Percentiles rank a stretch among this genome's conserved stretches.
phyloP scores from a whole-genome alignment of 352 stramenopile genomes.

The Phytopythium chamaehyphon region DNA sequence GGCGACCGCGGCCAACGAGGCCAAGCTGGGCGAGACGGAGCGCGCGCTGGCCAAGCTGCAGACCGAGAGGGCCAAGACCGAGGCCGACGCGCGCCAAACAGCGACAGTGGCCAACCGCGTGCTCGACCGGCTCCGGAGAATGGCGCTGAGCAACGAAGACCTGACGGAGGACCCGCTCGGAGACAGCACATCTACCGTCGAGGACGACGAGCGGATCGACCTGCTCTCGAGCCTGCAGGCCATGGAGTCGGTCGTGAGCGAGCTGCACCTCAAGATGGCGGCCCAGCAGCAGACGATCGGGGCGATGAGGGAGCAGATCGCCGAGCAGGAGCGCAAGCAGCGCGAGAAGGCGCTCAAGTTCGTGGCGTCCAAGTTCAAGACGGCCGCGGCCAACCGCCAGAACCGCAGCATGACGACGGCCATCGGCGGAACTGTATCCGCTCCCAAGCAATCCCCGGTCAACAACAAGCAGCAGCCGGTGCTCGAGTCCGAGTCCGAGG shows the following conservation, averaged over 20 bases:
- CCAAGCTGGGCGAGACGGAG: constrained; percentile 36
- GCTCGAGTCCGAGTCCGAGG: constrained; percentile 23
- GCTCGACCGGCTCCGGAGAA: constrained; percentile 27
- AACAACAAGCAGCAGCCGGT: constrained; percentile 6
- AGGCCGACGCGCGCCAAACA: constrained; percentile 10
- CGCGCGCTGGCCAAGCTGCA: constrained; percentile 24
- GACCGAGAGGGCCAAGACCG: constrained; percentile 19
- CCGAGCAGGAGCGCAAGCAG: constrained; percentile 24
- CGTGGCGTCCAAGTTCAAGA: constrained; percentile 10
- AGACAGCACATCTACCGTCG: constrained; percentile 5
- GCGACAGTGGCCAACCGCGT: constrained; percentile 19
- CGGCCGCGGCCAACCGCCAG: constrained; percentile 11
- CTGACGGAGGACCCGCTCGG: constrained; percentile 3
- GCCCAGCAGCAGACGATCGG: constrained; percentile 40
- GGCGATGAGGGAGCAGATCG: constrained; percentile 25
- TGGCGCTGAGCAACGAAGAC: constrained; percentile 26
- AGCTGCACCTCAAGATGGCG: constrained; percentile 42
- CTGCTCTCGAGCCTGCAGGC: constrained; percentile 31
- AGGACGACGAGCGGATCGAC: constrained; percentile 27
- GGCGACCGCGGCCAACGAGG: constrained; percentile 28
- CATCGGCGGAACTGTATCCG: constrained; percentile 7
- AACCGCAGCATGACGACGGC: constrained; percentile 22
- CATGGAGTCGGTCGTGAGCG: constrained; percentile 54
- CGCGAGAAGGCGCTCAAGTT: constrained; percentile 25
- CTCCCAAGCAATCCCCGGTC: background rate